Base-by-base conservation (phyloP, 2,329 filamentous ascomycete species). In the Pseudocercospora macadamiae region DNA sequence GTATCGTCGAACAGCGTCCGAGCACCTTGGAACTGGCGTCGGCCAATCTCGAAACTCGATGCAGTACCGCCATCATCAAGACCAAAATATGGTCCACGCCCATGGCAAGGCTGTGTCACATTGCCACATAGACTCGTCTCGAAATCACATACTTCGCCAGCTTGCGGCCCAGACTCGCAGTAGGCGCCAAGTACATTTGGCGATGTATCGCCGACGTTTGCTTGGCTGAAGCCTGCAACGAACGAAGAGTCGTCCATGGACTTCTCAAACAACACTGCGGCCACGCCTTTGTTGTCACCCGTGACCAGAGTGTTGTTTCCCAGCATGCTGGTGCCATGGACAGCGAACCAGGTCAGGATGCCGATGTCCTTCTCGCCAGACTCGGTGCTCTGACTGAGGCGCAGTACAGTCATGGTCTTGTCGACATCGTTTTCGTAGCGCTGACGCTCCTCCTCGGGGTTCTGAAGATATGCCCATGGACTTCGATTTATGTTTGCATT, bases 201-300 rank as follows among this genome's bases (percentile, higher is more conserved):
- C 1, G 88, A 90, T 0, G 92, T 96, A 69, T 97, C 93, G 19
- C 91, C 93, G 18, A 96, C 91, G 64, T 89, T 96, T 9, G 93
- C 86, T 73, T 97, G 93, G 0, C 91, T 95, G 73, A 97, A 97
- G 3, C 91, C 93, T 2, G 93, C 92, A 1, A 97, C 90, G 66
- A 96, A 96, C 8, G 82, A 83, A 2, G 85, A 78, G n/a, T 74
- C 75, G 2, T 77, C 72, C 49, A 89, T 81, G 1, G 68, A 69
- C 64, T 89, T 83, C 72, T 97, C 93, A 54, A 97, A 88, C 10
- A 96, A 79, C 71, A 89, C 89, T 0, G 93, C 90, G 2, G 93
- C 93, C 5, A 96, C 91, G 10, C 93, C 93, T 77, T 97, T 97
- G 79, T 97, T 97, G 74, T 97, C 93, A n/a, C 91, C 93, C 2